Evolutionary conservation across 2,329 filamentous ascomycete species (phyloP).

Genomic region (Fusarium sarcochroum): DNA sequence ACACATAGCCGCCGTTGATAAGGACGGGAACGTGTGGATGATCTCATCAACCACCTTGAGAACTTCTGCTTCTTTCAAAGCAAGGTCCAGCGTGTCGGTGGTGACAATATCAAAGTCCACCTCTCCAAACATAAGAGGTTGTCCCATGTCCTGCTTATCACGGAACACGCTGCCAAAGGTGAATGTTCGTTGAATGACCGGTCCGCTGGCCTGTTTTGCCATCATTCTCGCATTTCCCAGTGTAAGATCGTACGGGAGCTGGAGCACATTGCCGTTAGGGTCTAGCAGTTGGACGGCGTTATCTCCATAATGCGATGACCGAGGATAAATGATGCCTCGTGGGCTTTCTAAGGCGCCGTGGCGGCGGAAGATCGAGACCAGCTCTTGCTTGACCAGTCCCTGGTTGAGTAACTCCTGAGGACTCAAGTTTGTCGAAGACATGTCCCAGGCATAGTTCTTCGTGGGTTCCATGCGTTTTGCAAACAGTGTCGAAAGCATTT

Average conservation of each 20-base stretch:
- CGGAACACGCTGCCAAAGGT: slow-evolving; percentile 91
- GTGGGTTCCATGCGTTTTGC: slow-evolving; percentile 80
- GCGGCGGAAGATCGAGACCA: slow-evolving; percentile 84
- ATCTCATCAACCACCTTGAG: slow-evolving; percentile 97
- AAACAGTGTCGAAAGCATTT: slow-evolving; percentile 90
- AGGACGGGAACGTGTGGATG: slow-evolving; percentile 81
- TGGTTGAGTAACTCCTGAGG: slow-evolving; percentile 77
- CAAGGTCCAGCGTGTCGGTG: slow-evolving; percentile 82
- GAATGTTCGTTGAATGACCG: slow-evolving; percentile 81
- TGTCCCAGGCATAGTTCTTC: slow-evolving; percentile 85
- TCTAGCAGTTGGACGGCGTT: slow-evolving; percentile 87
- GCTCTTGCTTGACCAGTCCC: slow-evolving; percentile 78
- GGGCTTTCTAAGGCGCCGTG: slow-evolving; percentile 90
- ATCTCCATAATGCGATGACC: slow-evolving; percentile 80
- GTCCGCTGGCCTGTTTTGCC: slow-evolving; percentile 75
- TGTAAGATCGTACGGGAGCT: slow-evolving; percentile 94
- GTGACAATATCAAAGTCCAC: slow-evolving; percentile 98
- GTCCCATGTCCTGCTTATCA: slow-evolving; percentile 81
- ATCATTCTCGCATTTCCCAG: slow-evolving; percentile 89
- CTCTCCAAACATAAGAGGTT: slow-evolving; percentile 86
- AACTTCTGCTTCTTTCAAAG: slow-evolving; percentile 92
- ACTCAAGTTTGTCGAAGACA: slow-evolving; percentile 69
- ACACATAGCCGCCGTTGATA: slow-evolving; percentile 81
- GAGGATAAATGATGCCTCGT: slow-evolving; percentile 83
- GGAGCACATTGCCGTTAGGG: slow-evolving; percentile 86